These are phyloP conservation scores for Arthonia radiata DNA, from an alignment of 495 filamentous ascomycete species.

Conservation along the genomic window DNA sequence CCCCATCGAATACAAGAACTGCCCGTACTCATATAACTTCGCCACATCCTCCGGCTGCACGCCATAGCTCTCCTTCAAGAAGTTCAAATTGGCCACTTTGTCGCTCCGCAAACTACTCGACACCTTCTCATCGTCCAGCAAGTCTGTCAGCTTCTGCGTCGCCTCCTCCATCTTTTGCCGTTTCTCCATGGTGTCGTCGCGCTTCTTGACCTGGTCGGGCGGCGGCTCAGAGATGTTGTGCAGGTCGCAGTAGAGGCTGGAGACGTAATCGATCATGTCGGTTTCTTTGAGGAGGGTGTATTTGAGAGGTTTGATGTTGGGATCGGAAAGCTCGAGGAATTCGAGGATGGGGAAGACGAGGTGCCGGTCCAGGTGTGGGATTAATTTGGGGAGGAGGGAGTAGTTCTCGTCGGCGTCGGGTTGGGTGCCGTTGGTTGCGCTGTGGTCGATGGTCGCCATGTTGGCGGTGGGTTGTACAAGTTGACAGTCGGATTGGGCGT, in stretches of 20 bases:
- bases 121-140: slow-evolving; percentile 68
- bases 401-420: slow-evolving; percentile 28
- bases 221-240: slow-evolving; percentile 55
- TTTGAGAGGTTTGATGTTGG: too few species aligned
- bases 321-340: slow-evolving; percentile 54
- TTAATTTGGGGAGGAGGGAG: slow-evolving; percentile 70
- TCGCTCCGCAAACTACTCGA: slow-evolving; percentile 71
- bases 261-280: slow-evolving; percentile 95
- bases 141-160: slow-evolving; percentile 59
- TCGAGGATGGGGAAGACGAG: slow-evolving; percentile 84
- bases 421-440: slow-evolving; percentile 27
- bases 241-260: slow-evolving; percentile 64
- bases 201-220: slow-evolving; percentile 62
- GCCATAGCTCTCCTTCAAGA: slow-evolving; percentile 76
- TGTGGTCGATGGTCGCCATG: slow-evolving; percentile 44
- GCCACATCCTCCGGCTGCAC: slow-evolving; percentile 90
- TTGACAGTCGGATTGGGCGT: too few species aligned
- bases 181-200: slow-evolving; percentile 64
- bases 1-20: slow-evolving; percentile 89
- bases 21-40: slow-evolving; percentile 76
- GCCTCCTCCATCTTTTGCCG: slow-evolving; percentile 60
- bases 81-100: slow-evolving; percentile 92
- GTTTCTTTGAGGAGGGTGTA: slow-evolving; percentile 82
- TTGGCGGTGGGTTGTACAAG: slow-evolving; percentile 7
- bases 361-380: slow-evolving; percentile 85